Evolutionary conservation across 495 filamentous ascomycete species (phyloP).

Genomic region (Aspergillus nidulans): DNA sequence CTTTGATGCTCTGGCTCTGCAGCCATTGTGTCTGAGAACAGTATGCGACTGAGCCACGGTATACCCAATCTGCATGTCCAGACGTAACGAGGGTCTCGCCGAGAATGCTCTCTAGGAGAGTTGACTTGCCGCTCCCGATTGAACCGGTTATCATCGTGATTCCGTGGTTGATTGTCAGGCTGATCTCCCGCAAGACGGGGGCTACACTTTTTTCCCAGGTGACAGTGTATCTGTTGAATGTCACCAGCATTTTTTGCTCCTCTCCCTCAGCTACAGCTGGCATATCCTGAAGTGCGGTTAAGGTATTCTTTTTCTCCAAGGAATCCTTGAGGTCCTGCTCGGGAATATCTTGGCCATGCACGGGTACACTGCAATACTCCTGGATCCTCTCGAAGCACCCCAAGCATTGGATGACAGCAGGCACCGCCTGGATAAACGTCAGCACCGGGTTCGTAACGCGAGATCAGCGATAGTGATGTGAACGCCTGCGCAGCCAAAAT

Average conservation of each 20-base stretch:
- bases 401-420: slow-evolving; percentile 15
- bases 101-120: slow-evolving; percentile 24
- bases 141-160: slow-evolving; percentile 11
- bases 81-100: slow-evolving; percentile 10
- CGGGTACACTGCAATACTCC: slow-evolving; percentile 12
- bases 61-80: background rate
- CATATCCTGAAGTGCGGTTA: no score
- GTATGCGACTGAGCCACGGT: slow-evolving; percentile 24
- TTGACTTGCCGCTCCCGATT: slow-evolving; percentile 24
- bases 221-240: background rate
- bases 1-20: slow-evolving; percentile 30
- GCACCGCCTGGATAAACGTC: slow-evolving; percentile 24
- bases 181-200: background rate
- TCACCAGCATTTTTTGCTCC: no score
- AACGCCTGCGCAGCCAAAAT: slow-evolving; percentile 38
- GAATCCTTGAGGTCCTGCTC: no score
- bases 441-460: slow-evolving; percentile 19
- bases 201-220: background rate
- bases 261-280: no score
- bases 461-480: slow-evolving; percentile 30
- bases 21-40: slow-evolving; percentile 38
- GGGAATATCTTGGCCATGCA: no score
- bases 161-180: background rate
- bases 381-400: slow-evolving; percentile 31
- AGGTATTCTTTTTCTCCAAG: background rate